Conservation (phyloP, 2,329 filamentous ascomycete species). For the Lojkania enalia region DNA sequence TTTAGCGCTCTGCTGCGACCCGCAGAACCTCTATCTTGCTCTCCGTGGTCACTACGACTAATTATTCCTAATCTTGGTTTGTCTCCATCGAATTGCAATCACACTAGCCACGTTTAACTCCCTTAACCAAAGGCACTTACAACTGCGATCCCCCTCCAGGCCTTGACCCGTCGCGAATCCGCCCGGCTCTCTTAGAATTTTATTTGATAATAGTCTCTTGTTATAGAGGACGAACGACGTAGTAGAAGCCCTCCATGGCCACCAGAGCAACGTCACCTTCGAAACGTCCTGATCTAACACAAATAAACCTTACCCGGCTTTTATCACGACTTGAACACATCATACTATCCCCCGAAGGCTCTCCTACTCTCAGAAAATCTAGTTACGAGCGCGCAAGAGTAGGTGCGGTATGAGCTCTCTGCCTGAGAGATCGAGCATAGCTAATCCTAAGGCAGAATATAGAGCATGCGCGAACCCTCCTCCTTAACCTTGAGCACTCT, state of each 20-base stretch:
- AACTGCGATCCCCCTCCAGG: too few species aligned
- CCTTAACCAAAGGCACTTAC: too few species aligned
- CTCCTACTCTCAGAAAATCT: slow-evolving; percentile 62
- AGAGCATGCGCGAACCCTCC: slow-evolving; percentile 68
- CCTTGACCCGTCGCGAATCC: too few species aligned
- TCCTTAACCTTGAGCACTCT: slow-evolving; percentile 73
- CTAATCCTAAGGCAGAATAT: slow-evolving; percentile 60
- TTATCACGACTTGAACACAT: slow-evolving; percentile 67
- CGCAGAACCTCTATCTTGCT: too few species aligned
- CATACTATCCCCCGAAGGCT: slow-evolving; percentile 64
- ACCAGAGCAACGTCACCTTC: slow-evolving; percentile 27
- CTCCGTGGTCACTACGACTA: too few species aligned
- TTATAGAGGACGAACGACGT: too few species aligned
- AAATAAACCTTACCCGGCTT: slow-evolving; percentile 63
- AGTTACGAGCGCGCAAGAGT: slow-evolving; percentile 68
- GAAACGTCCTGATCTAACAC: slow-evolving; percentile 28
- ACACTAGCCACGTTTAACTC: too few species aligned
- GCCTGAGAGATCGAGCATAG: slow-evolving; percentile 4
- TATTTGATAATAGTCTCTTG: too few species aligned
- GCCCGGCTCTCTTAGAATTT: too few species aligned
- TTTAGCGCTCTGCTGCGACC: too few species aligned
- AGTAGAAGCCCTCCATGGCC: slow-evolving; percentile 19
- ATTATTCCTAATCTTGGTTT: too few species aligned
- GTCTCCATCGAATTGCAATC: too few species aligned
- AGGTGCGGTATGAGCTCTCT: slow-evolving; percentile 54